phyloP scores from a whole-genome alignment of 1,284 basidiomycete species.

The Ustilago hordei region DNA sequence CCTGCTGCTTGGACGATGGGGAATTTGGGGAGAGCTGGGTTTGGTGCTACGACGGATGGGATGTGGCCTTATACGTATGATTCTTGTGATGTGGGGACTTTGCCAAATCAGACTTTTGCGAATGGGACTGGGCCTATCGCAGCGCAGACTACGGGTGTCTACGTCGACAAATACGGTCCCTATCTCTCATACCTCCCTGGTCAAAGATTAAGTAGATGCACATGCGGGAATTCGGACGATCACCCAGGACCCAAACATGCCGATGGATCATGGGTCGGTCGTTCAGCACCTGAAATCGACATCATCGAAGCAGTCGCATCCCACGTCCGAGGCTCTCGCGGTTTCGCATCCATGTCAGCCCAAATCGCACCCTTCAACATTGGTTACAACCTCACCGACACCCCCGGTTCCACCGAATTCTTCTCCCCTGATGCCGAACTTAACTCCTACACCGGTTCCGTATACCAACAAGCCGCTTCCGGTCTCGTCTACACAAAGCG shows the following conservation, averaged over 20 bases:
- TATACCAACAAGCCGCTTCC: conserved; percentile 67
- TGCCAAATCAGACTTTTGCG: conserved; percentile 63
- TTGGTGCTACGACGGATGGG: conserved; percentile 77
- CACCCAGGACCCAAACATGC: conserved; percentile 63
- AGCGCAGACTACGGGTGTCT: conserved; percentile 60
- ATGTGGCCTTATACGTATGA: conserved; percentile 71
- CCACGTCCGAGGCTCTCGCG: conserved; percentile 42
- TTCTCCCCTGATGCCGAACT: conserved; percentile 37
- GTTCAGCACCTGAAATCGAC: conserved; percentile 87
- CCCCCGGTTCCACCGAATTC: conserved; percentile 29
- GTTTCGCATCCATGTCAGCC: conserved; percentile 58
- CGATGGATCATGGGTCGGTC: conserved; percentile 67
- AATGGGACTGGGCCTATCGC: conserved; percentile 62
- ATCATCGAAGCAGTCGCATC: conserved; percentile 77
- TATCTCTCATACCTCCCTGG: conserved; percentile 61
- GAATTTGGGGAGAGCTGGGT: conserved; percentile 81
- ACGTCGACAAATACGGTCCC: conserved; percentile 56
- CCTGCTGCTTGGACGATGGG: conserved; percentile 67
- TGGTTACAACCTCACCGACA: conserved; percentile 71
- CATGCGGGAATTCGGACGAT: conserved; percentile 57
- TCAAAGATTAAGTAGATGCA: conserved; percentile 63
- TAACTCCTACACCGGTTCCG: conserved; percentile 62
- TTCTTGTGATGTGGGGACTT: conserved; percentile 65
- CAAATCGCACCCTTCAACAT: conserved; percentile 66
- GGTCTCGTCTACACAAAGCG: conserved; percentile 59